Percentiles rank a stretch among this genome's conserved stretches.
Evolutionary conservation across 2,329 filamentous ascomycete genomes (phyloP).

Genomic region (Fusarium praegraminearum): DNA sequence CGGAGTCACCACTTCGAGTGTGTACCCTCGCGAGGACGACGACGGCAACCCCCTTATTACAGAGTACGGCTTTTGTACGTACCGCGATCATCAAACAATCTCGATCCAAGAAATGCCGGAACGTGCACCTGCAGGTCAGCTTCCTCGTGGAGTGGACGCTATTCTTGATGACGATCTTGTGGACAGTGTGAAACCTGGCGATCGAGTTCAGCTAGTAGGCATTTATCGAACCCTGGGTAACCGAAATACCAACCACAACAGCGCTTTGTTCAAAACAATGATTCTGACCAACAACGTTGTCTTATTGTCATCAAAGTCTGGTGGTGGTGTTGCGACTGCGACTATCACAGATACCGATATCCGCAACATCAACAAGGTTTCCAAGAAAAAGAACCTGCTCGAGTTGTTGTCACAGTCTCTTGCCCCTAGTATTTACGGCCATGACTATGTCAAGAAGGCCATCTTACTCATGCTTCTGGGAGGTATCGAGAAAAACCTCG

Average conservation of each 20-base stretch:
- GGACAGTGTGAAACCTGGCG: slow-evolving; percentile 93
- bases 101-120: slow-evolving; percentile 99
- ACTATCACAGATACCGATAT: slow-evolving; percentile 97
- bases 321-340: slow-evolving; percentile 90
- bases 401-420: slow-evolving; percentile 93
- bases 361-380: slow-evolving; percentile 97
- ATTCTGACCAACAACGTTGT: slow-evolving; percentile 96
- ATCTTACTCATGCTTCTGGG: slow-evolving; percentile 95
- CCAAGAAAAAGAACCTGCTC: slow-evolving; percentile 94
- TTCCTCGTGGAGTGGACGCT: slow-evolving; percentile 95
- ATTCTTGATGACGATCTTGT: slow-evolving; percentile 97
- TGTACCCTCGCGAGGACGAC: slow-evolving; percentile 94
- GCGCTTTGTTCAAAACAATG: slow-evolving; percentile 93
- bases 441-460: slow-evolving; percentile 97
- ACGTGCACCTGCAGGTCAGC: slow-evolving; percentile 91
- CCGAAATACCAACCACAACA: slow-evolving; percentile 89
- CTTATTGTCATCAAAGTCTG: slow-evolving; percentile 93
- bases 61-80: slow-evolving; percentile 95
- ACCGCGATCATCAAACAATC: slow-evolving; percentile 96
- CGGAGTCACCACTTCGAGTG: slow-evolving; percentile 87
- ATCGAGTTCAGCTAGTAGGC: slow-evolving; percentile 96
- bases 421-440: slow-evolving; percentile 95
- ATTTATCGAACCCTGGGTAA: slow-evolving; percentile 96
- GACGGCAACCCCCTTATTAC: slow-evolving; percentile 92
- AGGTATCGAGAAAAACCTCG: slow-evolving; percentile 97